Conservation (phyloP, 148 eudicot species). For the Rhododendron griersonianum region DNA sequence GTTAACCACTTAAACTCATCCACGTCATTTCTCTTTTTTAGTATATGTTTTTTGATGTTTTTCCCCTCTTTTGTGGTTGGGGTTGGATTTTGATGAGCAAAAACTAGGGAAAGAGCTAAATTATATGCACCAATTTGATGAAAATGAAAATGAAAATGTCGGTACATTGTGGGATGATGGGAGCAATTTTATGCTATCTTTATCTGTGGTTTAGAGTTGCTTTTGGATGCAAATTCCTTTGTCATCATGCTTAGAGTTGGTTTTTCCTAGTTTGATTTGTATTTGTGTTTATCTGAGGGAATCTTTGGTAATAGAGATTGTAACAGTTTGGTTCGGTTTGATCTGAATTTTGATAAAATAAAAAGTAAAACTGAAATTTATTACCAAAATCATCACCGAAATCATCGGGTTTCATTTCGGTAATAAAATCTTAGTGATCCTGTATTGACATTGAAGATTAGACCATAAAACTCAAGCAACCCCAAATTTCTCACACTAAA, state of each 20-base stretch:
- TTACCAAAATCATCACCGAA: too few species aligned
- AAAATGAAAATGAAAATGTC: background rate
- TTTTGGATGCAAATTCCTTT: background rate
- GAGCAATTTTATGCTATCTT: background rate
- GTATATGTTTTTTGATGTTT: background rate
- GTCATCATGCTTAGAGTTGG: background rate
- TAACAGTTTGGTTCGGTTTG: background rate
- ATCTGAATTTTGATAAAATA: too few species aligned
- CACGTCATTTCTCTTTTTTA: slow-evolving; percentile 4
- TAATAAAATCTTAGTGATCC: too few species aligned
- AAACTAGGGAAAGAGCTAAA: background rate
- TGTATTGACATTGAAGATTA: too few species aligned
- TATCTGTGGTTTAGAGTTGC: background rate
- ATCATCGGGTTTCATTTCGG: too few species aligned
- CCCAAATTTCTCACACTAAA: too few species aligned
- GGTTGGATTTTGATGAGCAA: background rate
- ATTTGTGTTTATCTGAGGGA: background rate
- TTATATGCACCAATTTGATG: background rate
- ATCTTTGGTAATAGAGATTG: background rate
- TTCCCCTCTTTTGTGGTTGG: background rate
- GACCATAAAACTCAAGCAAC: too few species aligned
- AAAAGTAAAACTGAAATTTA: background rate
- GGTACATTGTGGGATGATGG: background rate
- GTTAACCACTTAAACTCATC: background rate
- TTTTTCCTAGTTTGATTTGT: background rate